Base-by-base conservation (phyloP, 2,329 filamentous ascomycete species). In the Neospermospora avenae region DNA sequence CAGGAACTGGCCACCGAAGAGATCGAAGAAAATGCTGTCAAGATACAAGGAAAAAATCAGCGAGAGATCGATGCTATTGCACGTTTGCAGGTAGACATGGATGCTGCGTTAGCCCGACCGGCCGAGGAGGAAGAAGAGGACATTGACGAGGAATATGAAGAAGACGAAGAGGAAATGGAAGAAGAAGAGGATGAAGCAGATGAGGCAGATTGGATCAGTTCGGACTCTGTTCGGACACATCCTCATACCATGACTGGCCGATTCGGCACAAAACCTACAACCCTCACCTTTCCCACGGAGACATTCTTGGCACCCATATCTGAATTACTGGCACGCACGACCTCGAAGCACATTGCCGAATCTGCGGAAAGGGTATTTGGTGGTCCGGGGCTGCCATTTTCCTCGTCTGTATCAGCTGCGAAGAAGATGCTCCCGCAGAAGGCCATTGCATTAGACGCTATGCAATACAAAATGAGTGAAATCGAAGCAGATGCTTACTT, bases 401-500 rank as follows among this genome's bases (percentile, higher is more conserved):
- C 91, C 1, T 86, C 89, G 0, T 82, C 86, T 1, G 93, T 89
- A 2, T 87, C 89, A 0, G 77, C 80, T 2, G 73, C 67, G 16
- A 82, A 76, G 68, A 83, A 76, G 69, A 81, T 76, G 34, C 76
- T 82, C 34, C 80, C 82, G 16, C 89, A 91, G 77, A 84, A 82
- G 63, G 79, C 84, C 0, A 84, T 93, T 28, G 80, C 83, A 1
- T 74, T 93, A 46, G 80, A 85, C 57, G 84, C 88, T 0, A 80
- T 81, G 18, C 83, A 89, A 64, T 77, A 80, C 61, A 81, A 81
- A 44, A 91, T 93, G 88, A 81, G 81, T 2, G 83, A 89, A 57
- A 90, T 93, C 55, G 87, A 93, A 66, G 88, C 86, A 1, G 88
- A 93, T 75, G 82, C 84, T 3, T 93, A 87, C 70, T 76, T 93